Percentiles rank a stretch among this genome's conserved stretches.
phyloP scores from a whole-genome alignment of 305 asterid species.

The Fraxinus baroniana region DNA sequence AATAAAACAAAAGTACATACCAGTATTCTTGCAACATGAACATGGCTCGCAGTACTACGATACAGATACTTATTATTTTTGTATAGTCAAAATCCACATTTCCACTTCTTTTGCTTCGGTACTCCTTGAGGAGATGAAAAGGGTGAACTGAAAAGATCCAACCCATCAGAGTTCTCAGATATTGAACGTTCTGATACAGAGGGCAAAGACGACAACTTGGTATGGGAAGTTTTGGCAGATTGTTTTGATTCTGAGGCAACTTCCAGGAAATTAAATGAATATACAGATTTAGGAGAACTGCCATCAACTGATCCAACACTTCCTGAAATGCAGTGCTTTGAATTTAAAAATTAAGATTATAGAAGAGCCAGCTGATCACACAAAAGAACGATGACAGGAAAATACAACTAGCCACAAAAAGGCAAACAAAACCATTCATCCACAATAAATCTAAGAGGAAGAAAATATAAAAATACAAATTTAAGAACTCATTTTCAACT shows the following conservation, averaged over 20 bases:
- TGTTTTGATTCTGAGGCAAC: constrained; percentile 41
- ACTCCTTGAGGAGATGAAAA: background rate
- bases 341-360: constrained; percentile 12
- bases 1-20: background rate
- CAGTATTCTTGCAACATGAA: background rate
- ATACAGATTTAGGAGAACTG: constrained; percentile 43
- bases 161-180: constrained; percentile 31
- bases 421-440: background rate
- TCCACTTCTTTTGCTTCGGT: background rate
- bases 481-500: background rate
- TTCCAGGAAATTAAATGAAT: constrained; percentile 41
- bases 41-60: background rate
- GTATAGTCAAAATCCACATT: background rate
- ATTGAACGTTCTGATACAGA: constrained; percentile 24
- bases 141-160: constrained; percentile 39
- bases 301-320: constrained; percentile 63
- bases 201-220: background rate
- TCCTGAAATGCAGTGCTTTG: constrained; percentile 63
- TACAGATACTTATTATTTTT: too few species aligned
- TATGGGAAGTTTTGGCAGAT: constrained; percentile 32
- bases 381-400: background rate
- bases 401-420: background rate
- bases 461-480: background rate
- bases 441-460: background rate
- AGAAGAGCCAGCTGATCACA: constrained; percentile 24